Evolutionary conservation across 495 filamentous ascomycete genomes (phyloP).

Genomic region (Penicillium flavigenum): DNA sequence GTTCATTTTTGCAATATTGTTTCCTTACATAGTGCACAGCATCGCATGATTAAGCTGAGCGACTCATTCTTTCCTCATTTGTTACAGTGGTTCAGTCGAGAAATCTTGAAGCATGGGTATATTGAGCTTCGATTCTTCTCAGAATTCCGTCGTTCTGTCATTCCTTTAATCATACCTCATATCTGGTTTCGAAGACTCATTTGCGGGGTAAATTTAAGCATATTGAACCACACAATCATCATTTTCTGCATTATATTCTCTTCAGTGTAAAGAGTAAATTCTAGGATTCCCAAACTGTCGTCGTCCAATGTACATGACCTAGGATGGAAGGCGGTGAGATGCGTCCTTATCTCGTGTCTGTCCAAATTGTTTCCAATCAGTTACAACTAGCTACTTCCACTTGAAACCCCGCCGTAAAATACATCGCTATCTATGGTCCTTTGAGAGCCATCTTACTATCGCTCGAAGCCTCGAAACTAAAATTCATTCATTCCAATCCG

Average conservation of each 20-base stretch:
- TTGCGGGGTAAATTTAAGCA: background rate
- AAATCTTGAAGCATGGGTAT: slow-evolving; percentile 14
- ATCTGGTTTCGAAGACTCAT: background rate
- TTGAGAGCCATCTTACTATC: background rate
- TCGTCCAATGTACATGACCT: background rate
- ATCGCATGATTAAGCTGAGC: slow-evolving; percentile 30
- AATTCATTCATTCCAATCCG: background rate
- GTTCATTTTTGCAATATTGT: slow-evolving; percentile 4
- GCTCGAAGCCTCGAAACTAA: background rate
- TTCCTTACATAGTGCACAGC: slow-evolving; percentile 21
- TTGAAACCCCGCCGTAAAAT: background rate
- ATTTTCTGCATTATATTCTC: background rate
- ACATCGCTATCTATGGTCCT: background rate
- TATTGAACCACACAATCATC: background rate
- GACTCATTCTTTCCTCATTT: slow-evolving; percentile 8
- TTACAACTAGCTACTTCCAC: background rate
- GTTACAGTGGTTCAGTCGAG: slow-evolving; percentile 8
- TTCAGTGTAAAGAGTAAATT: background rate
- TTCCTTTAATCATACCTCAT: background rate
- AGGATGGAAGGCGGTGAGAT: slow-evolving; percentile 10
- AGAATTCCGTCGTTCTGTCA: background rate
- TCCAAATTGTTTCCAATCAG: background rate
- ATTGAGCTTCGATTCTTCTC: slow-evolving; percentile 3
- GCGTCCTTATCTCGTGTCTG: slow-evolving; percentile 11
- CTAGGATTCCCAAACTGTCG: too few relatives aligned